Percentiles rank a stretch among this genome's conserved stretches.
These are phyloP conservation scores for Penicillium sp. DNA, from an alignment of 2,329 filamentous ascomycete genomes.

Conservation along the genomic window DNA sequence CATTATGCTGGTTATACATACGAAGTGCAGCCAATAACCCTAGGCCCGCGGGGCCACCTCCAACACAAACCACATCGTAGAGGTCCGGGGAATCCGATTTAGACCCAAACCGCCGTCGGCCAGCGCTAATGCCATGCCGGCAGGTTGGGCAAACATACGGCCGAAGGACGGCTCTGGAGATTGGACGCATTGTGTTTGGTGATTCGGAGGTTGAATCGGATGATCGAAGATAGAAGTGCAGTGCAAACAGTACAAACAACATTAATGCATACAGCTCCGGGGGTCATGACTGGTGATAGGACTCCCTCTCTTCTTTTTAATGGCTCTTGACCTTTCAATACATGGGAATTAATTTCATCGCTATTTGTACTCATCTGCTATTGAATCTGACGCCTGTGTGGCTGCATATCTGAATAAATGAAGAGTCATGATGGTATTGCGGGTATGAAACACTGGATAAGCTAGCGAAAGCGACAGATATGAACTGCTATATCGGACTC, in stretches of 20 bases:
- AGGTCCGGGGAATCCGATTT: conserved; percentile 53
- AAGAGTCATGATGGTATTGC: conserved; percentile 13
- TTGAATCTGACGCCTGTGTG: background rate
- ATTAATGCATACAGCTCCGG: background rate
- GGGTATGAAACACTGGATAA: conserved; percentile 18
- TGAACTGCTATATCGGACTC: conserved; percentile 12
- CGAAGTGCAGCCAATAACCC: conserved; percentile 70
- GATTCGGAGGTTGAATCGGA: conserved; percentile 10
- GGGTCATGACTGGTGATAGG: background rate
- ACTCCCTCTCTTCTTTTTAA: background rate
- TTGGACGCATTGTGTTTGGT: conserved; percentile 28
- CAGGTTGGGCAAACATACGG: conserved; percentile 38
- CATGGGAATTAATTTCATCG: background rate
- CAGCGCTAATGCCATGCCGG: conserved; percentile 21
- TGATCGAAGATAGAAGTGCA: conserved; percentile 10
- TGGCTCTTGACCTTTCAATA: background rate
- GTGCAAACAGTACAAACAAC: conserved; percentile 22
- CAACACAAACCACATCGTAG: conserved; percentile 87
- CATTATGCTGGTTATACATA: conserved; percentile 37
- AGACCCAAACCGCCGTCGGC: conserved; percentile 29
- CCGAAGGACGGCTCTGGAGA: conserved; percentile 26
- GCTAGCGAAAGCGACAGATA: conserved; percentile 10
- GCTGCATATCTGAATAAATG: background rate
- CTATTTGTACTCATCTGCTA: no score
- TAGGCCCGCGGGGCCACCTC: conserved; percentile 79